Percentiles rank a stretch among this genome's conserved stretches.
Conservation (phyloP, 176 grass and related monocot genomes). For the Carex parvula region DNA sequence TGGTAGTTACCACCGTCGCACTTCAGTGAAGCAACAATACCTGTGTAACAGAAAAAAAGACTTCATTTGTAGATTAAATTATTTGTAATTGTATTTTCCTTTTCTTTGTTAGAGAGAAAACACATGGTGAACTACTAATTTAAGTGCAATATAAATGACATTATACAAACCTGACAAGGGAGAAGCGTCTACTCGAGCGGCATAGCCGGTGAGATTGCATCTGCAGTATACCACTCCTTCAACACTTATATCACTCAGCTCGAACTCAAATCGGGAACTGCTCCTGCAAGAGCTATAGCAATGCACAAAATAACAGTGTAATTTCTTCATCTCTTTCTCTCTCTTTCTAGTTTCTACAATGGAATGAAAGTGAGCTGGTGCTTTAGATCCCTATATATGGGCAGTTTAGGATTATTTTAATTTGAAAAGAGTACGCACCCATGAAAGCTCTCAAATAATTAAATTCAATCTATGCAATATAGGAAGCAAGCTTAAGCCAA, state of each 20-base stretch:
- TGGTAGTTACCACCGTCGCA: background rate
- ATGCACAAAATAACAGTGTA: background rate
- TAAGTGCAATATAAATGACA: too few relatives aligned
- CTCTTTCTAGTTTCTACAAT: background rate
- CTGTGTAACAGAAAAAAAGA: background rate
- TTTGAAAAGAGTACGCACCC: background rate
- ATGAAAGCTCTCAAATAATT: background rate
- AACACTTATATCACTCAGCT: background rate
- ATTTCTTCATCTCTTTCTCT: background rate
- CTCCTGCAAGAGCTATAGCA: background rate
- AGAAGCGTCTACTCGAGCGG: background rate
- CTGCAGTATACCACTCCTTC: slow-evolving; percentile 21
- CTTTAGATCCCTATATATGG: background rate
- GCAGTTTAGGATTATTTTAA: background rate
- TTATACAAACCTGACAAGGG: slow-evolving; percentile 6
- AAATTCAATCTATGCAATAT: background rate
- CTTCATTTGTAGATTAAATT: background rate
- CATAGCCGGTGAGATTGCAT: slow-evolving; percentile 6
- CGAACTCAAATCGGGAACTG: background rate
- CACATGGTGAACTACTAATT: too few relatives aligned
- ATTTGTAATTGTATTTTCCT: background rate
- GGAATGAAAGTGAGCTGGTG: background rate
- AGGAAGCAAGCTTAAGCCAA: background rate
- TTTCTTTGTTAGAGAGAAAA: background rate
- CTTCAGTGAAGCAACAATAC: background rate